Base-by-base conservation (phyloP, 768 basidiomycete species). In the Mycena epipterygia region DNA sequence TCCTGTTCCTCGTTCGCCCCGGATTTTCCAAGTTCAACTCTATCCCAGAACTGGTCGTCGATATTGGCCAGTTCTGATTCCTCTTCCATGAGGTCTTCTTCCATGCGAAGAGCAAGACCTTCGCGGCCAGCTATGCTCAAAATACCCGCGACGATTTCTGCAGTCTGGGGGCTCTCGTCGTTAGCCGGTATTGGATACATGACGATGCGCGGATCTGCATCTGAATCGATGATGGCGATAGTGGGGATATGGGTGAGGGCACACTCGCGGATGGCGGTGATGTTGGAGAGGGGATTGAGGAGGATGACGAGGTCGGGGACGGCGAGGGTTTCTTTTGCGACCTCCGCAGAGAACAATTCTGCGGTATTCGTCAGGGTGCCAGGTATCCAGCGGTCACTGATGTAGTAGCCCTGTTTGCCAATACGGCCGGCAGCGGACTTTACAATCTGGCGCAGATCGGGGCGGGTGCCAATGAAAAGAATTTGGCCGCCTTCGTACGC, bases 121-220 rank as follows among this genome's bases (percentile, higher is more conserved):
- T 95, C 93, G 69, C 89, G 85, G 2, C 95, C 88, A 2, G 98
- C 98, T 69, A 98, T 87, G 73, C 95, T 95, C 67, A 99, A 83
- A 12, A 98, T 89, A 14, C 97, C 97, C 1, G 92, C 90, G 66
- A 99, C 88, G 46, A 99, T 84, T 76, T 99, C 97, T 49, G 95
- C 95, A 19, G 96, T 93, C 52, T 96, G 89, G 13, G 92, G 88
- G 77, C 90, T 95, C 82, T 99, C 98, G 82, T 97, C 95, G 80
- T 99, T 99, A n/a, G 95, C 96, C 0, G 96, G 97, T 77, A 99
- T 98, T 48, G 98, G 93, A 80, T 98, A 99, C 88, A 98, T 98
- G 71, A 99, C 97, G 42, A 96, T 87, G 29, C 98, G 91, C 7
- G 98, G 98, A 82, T 99, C 98, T 48, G 91, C 93, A 78, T 99